These are phyloP conservation scores for Xylogone sp. DNA, from an alignment of 2,329 filamentous ascomycete species.

Conservation along the genomic window DNA sequence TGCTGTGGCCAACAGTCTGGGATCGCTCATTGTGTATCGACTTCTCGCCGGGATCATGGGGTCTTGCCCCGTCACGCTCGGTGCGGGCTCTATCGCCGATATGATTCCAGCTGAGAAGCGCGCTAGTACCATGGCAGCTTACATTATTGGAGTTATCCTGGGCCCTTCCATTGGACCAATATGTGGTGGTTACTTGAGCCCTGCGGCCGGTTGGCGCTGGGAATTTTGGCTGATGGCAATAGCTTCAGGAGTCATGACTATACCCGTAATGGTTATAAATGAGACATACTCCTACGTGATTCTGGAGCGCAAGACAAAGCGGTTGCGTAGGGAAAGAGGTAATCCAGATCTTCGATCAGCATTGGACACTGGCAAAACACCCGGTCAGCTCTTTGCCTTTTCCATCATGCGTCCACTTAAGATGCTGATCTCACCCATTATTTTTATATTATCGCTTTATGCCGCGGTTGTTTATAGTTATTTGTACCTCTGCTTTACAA, in stretches of 20 bases:
- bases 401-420: conserved; percentile 34
- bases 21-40: conserved; percentile 38
- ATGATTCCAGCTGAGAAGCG: conserved; percentile 43
- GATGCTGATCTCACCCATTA: conserved; percentile 40
- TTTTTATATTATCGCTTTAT: conserved; percentile 48
- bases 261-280: conserved; percentile 31
- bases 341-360: conserved; percentile 45
- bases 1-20: conserved; percentile 49
- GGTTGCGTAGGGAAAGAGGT: conserved; percentile 44
- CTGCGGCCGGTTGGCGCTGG: conserved; percentile 31
- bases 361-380: conserved; percentile 21
- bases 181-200: conserved; percentile 28
- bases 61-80: conserved; percentile 48
- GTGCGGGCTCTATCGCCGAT: conserved; percentile 50
- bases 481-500: conserved; percentile 50
- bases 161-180: conserved; percentile 31
- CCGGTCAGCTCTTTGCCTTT: conserved; percentile 25
- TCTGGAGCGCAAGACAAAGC: conserved; percentile 34
- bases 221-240: conserved; percentile 32
- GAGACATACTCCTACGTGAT: conserved; percentile 46
- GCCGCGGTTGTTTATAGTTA: conserved; percentile 51
- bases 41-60: conserved; percentile 50
- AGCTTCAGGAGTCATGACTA: conserved; percentile 18
- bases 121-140: conserved; percentile 42
- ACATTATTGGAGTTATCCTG: conserved; percentile 26